Evolutionary conservation across 768 basidiomycete species (phyloP), one percentile per base, ranked within the genome.

Genomic region (Russula virescens): DNA sequence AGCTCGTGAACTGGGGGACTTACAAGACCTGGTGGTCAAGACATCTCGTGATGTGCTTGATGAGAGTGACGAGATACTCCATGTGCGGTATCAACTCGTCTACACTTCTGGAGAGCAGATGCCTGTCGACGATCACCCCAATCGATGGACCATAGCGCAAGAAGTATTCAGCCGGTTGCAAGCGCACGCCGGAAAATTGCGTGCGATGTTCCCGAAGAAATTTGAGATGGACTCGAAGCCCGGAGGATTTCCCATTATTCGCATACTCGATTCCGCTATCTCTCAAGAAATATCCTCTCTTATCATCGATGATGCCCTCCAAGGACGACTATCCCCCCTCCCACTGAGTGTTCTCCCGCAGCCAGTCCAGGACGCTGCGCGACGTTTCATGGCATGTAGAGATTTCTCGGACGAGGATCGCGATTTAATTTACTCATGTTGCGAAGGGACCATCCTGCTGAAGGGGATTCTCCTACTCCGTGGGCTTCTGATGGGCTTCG

Each of bases 81-180:
- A 77, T 55, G 75, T 77, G 46, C 72, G 75, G 0, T 81, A 82
- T 65, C 80, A 82, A 61, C 68, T 83, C 13, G 71, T 83, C 5
- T 83, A 82, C 54, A 79, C 81, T 0, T 68, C 76, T 34, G 79
- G 78, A 47, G 42, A 69, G 5, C 77, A 77, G 49, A 63, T 45
- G 19, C 68, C 73, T 0, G 54, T 80, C 3, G 38, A 40, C 11
- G 38, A 77, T 80, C 80, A 19, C 66, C 31, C 31, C 31, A 31
- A 31, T 31, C 31, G 31, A 8, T 31, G 31, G 31, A 31, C 31
- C 31, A 31, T 8, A 31, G 8, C 8, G 8, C 31, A 31, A 8
- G 5, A 31, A 8, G 31, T 31, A 31, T 31, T 31, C 8, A 31
- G 31, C 31, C 3, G 31, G 5, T 31, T 75, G 1, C 59, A 56